Base-by-base conservation (phyloP, 164 flowering plant species). In the Macadamia tetraphylla region DNA sequence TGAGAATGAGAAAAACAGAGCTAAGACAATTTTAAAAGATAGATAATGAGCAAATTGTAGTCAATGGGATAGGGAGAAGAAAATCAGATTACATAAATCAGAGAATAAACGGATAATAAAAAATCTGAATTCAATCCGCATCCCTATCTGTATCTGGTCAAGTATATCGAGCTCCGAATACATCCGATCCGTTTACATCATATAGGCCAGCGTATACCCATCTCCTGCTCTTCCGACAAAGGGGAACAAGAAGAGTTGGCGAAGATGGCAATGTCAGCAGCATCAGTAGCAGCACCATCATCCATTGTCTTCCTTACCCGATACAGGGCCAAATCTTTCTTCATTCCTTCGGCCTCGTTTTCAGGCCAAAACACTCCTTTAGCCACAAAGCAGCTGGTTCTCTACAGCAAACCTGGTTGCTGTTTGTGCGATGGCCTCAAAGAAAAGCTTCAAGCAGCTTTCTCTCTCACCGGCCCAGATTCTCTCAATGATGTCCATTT, bases 391-490 rank as follows among this genome's bases (percentile, higher is more conserved):
- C 82, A 82, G 72, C 84, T 94, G 30, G 66, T 88, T 6, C 86
- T 91, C 30, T 90, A 94, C 80, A 83, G 92, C 8, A 91, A 90
- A 75, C 96, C 98, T 29, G 98, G 95, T 17, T 94, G 98, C 77
- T 94, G 98, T 75, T 82, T 91, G 84, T 94, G 98, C 75, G 98
- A 94, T 71, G 97, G 96, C 72, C 97, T 91, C 83, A 90, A 94
- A 80, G 94, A 94, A 67, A 91, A 91, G 76, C 90, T 91, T 51
- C 76, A 83, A 9, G 82, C 87, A n/a, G 98, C 94, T 0, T 87
- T 94, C 71, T 71, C 74, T 62, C 82, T 91, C 58, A 69, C 81
- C 9, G 81, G 82, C n/a, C 81, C 90, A 10, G 83, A 87, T 74
- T 81, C 94, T 11, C 89, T 94, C 65, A 71, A 77, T 63, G 95